These are phyloP conservation scores for Clarkia xantiana DNA, from an alignment of 345 rosid genomes.

Conservation along the genomic window DNA sequence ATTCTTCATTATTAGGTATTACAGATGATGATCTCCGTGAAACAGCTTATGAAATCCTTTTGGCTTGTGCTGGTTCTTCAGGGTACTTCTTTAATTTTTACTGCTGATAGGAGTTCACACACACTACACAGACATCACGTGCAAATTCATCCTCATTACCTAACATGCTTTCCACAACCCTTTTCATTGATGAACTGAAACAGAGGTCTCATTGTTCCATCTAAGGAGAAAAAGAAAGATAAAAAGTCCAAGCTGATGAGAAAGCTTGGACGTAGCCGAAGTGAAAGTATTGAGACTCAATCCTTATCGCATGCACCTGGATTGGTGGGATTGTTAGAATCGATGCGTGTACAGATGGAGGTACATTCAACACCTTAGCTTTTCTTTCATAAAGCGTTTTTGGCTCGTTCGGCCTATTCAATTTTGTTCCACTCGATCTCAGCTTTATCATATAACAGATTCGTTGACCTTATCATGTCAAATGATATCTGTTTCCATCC, in stretches of 20 bases:
- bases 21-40: slow-evolving; percentile 91
- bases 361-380: slow-evolving; percentile 18
- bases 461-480: too few species aligned
- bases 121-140: slow-evolving; percentile 2
- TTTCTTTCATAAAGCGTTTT: background rate
- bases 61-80: slow-evolving; percentile 96
- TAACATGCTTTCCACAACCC: background rate
- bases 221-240: slow-evolving; percentile 80
- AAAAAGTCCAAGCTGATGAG: slow-evolving; percentile 71
- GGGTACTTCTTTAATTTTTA: slow-evolving; percentile 39
- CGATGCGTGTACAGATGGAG: slow-evolving; percentile 96
- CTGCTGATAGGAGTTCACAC: background rate
- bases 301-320: slow-evolving; percentile 58
- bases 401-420: background rate
- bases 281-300: slow-evolving; percentile 38
- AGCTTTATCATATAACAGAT: too few species aligned
- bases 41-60: slow-evolving; percentile 81
- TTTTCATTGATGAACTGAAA: slow-evolving; percentile 2
- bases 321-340: slow-evolving; percentile 67
- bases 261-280: slow-evolving; percentile 88
- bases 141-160: background rate
- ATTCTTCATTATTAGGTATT: slow-evolving; percentile 39
- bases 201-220: slow-evolving; percentile 89
- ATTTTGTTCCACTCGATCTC: too few species aligned
- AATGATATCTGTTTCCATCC: too few species aligned